Evolutionary conservation across 2,329 filamentous ascomycete genomes (phyloP).

Genomic region (Sclerotinia sclerotiorum): DNA sequence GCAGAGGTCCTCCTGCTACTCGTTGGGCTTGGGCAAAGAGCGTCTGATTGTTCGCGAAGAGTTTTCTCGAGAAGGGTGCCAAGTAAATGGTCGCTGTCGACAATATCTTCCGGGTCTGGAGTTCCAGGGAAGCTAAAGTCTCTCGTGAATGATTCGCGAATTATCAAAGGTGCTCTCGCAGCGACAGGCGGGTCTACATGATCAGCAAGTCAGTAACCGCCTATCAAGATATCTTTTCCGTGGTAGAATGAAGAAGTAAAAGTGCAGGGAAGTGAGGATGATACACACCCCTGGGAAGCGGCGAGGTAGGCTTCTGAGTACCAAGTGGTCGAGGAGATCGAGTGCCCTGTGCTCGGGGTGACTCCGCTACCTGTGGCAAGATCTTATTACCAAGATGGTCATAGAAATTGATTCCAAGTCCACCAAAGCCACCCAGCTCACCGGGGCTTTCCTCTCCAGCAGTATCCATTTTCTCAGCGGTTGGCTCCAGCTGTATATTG

Average conservation of each 20-base stretch:
- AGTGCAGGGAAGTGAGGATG: background rate
- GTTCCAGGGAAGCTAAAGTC: slow-evolving; percentile 10
- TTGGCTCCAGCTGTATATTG: background rate
- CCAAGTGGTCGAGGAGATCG: background rate
- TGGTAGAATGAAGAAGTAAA: background rate
- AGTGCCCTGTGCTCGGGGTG: background rate
- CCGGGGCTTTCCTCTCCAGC: background rate
- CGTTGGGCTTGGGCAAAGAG: slow-evolving; percentile 28
- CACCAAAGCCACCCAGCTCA: slow-evolving; percentile 7
- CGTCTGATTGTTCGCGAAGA: slow-evolving; percentile 33
- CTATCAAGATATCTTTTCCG: background rate
- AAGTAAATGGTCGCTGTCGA: slow-evolving; percentile 26
- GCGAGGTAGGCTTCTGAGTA: slow-evolving; percentile 8
- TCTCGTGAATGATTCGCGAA: slow-evolving; percentile 9
- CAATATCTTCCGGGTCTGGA: slow-evolving; percentile 1
- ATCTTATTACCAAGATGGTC: slow-evolving; percentile 20
- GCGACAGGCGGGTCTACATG: background rate
- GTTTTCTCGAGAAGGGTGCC: slow-evolving; percentile 33
- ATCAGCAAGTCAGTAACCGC: background rate
- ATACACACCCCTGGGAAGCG: slow-evolving; percentile 14
- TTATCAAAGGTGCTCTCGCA: slow-evolving; percentile 4
- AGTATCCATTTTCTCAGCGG: background rate
- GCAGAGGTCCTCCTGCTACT: slow-evolving; percentile 14
- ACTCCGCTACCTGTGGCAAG: background rate
- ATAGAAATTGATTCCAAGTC: slow-evolving; percentile 29